Conservation (phyloP, 2,329 filamentous ascomycete genomes). For the Exophiala spinifera region DNA sequence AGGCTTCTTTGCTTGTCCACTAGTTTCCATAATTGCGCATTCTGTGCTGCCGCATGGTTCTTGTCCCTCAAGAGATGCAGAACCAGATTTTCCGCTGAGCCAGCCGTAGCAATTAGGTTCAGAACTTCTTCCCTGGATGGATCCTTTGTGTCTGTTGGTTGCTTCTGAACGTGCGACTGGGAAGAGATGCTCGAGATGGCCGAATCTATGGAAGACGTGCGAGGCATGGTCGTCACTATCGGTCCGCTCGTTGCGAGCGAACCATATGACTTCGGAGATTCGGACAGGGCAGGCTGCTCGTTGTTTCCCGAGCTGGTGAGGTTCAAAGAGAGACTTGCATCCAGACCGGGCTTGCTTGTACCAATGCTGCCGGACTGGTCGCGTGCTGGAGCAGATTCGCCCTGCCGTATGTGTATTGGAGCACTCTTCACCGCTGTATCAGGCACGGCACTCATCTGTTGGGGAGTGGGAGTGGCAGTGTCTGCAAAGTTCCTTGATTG, state of each 20-base stretch:
- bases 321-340: background rate
- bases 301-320: slow-evolving; percentile 2
- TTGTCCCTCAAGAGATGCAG: slow-evolving; percentile 89
- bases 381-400: slow-evolving; percentile 5
- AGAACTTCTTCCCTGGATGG: slow-evolving; percentile 72
- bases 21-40: slow-evolving; percentile 87
- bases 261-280: slow-evolving; percentile 18
- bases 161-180: slow-evolving; percentile 57
- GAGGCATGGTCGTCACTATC: slow-evolving; percentile 45
- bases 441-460: slow-evolving; percentile 5
- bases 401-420: slow-evolving; percentile 5
- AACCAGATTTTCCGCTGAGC: slow-evolving; percentile 84
- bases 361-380: background rate
- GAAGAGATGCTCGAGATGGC: slow-evolving; percentile 74
- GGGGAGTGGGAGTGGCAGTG: background rate
- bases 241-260: slow-evolving; percentile 6
- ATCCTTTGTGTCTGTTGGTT: slow-evolving; percentile 54
- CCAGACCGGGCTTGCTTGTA: background rate
- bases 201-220: slow-evolving; percentile 89
- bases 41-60: slow-evolving; percentile 81
- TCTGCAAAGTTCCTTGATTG: slow-evolving; percentile 4
- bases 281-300: slow-evolving; percentile 1
- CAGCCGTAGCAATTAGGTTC: slow-evolving; percentile 75
- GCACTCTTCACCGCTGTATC: slow-evolving; percentile 8
- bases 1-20: slow-evolving; percentile 95